Percentiles rank a stretch among this genome's conserved stretches.
phyloP scores from a whole-genome alignment of 768 basidiomycete genomes.

The Calvatia gigantea region DNA sequence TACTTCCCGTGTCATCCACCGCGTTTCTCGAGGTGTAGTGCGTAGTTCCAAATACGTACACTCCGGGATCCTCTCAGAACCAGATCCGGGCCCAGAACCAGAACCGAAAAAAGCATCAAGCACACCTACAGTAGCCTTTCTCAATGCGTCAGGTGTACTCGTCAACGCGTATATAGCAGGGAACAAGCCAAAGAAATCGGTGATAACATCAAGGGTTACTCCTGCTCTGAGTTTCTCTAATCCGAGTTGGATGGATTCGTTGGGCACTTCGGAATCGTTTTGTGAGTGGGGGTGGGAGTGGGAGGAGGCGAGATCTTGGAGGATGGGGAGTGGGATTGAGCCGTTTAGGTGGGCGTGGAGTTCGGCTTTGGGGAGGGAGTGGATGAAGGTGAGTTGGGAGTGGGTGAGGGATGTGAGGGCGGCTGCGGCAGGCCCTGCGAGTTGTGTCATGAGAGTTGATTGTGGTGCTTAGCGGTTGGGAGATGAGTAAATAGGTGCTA shows the following conservation, averaged over 20 bases:
- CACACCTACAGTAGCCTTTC: slow-evolving; percentile 59
- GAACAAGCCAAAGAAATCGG: slow-evolving; percentile 74
- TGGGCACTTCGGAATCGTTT: slow-evolving; percentile 10
- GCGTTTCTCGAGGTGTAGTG: slow-evolving; percentile 66
- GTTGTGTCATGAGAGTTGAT: slow-evolving; percentile 6
- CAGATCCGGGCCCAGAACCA: slow-evolving; percentile 20
- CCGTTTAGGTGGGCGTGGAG: slow-evolving; percentile 86
- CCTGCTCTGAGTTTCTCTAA: slow-evolving; percentile 41
- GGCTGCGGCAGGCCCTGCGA: slow-evolving; percentile 40
- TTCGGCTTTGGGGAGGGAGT: slow-evolving; percentile 73
- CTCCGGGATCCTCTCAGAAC: slow-evolving; percentile 34
- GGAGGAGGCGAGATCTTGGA: slow-evolving; percentile 59
- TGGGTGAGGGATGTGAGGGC: slow-evolving; percentile 54
- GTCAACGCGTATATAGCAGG: slow-evolving; percentile 79
- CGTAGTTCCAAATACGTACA: slow-evolving; percentile 80
- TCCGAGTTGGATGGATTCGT: slow-evolving; percentile 26
- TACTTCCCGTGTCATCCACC: slow-evolving; percentile 49
- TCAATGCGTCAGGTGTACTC: slow-evolving; percentile 51
- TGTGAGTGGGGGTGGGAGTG: slow-evolving; percentile 18
- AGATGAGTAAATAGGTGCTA: neutral
- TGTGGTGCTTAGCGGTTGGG: neutral
- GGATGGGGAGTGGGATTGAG: slow-evolving; percentile 64
- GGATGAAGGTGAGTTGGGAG: slow-evolving; percentile 56
- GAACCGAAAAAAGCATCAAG: slow-evolving; percentile 46
- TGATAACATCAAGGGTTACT: slow-evolving; percentile 45